phyloP scores from a whole-genome alignment of 805 yeast genomes.

The Kodamaea laetipori region DNA sequence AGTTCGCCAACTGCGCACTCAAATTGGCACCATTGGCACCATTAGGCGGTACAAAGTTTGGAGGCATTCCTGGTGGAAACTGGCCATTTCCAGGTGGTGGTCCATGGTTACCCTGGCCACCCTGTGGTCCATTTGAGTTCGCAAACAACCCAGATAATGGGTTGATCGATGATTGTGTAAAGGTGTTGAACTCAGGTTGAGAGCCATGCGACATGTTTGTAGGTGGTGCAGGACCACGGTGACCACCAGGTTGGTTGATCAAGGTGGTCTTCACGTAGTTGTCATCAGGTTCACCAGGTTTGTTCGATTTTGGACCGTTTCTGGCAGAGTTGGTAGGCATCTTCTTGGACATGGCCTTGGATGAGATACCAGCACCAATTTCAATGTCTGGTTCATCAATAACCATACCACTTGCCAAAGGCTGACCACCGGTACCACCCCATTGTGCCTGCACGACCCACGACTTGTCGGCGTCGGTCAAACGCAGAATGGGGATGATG shows the following conservation, averaged over 20 bases:
- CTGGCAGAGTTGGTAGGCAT: slow-evolving; percentile 90
- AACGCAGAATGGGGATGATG: slow-evolving; percentile 79
- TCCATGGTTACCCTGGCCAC: slow-evolving; percentile 2
- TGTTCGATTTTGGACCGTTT: slow-evolving; percentile 81
- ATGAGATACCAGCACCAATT: slow-evolving; percentile 90
- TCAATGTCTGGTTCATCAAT: slow-evolving; percentile 98
- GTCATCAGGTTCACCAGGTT: slow-evolving; percentile 58
- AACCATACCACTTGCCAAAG: slow-evolving; percentile 73
- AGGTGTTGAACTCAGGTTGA: slow-evolving; percentile 38
- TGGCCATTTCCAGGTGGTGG: slow-evolving; percentile 10
- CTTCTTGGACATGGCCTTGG: slow-evolving; percentile 86
- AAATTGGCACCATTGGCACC: slow-evolving; percentile 30
- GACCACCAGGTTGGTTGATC: slow-evolving; percentile 22
- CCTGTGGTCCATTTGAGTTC: slow-evolving; percentile 16
- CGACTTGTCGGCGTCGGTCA: slow-evolving; percentile 90
- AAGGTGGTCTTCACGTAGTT: slow-evolving; percentile 39
- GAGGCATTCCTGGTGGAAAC: slow-evolving; percentile 12
- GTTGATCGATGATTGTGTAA: slow-evolving; percentile 38
- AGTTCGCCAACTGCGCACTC: slow-evolving; percentile 41
- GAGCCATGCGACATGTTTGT: slow-evolving; percentile 35
- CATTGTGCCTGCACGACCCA: slow-evolving; percentile 92
- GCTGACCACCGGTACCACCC: slow-evolving; percentile 96
- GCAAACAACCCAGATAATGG: slow-evolving; percentile 53
- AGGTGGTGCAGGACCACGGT: slow-evolving; percentile 8
- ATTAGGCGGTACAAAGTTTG: slow-evolving; percentile 12